Evolutionary conservation across 768 basidiomycete species (phyloP), one percentile per base, ranked within the genome.

Genomic region (Podaxis mareebaensis): DNA sequence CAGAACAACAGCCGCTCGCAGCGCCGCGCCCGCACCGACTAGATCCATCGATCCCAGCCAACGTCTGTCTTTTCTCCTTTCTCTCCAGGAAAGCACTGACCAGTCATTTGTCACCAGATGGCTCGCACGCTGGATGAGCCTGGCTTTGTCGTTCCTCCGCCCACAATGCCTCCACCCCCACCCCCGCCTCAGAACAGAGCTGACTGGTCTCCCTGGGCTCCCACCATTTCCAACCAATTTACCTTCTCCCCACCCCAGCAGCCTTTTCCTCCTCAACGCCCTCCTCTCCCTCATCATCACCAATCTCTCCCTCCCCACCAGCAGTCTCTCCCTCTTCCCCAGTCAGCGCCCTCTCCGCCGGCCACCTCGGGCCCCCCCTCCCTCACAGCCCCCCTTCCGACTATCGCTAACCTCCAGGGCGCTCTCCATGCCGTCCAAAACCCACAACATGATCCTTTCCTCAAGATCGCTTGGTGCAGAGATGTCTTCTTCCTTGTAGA

Each of bases 401-500:
- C 84, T n/a, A 73, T 90, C 46, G 70, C 85, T 17, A 80, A 83
- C 0, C 85, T 95, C 26, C 70, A 81, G 4, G 77, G 81, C 0
- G 85, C 84, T 0, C 70, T 85, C 0, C 72, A 77, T 3, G 73
- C 82, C 12, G 75, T 91, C 24, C 86, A 89, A 58, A 74, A 79
- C 1, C 82, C 88, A 1, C 70, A 70, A 42, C 82, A 83, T 62
- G 86, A 88, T 67, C 88, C 89, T 2, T 71, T 76, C 0, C 79
- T 86, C 48, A 86, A 87, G 68, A 73, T 96, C 4, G 79, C 83
- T 28, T 98, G 95, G 94, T 85, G 86, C 15, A 81, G 92, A 54
- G 93, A 96, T 66, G 91, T 96, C 61, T 74, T 95, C 62, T 84
- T 87, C 68, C 85, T 96, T 63, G 85, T 92, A 60, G 91, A 96